Base-by-base conservation (phyloP, 1,284 basidiomycete genomes). In the Apiotrichum porosum region DNA sequence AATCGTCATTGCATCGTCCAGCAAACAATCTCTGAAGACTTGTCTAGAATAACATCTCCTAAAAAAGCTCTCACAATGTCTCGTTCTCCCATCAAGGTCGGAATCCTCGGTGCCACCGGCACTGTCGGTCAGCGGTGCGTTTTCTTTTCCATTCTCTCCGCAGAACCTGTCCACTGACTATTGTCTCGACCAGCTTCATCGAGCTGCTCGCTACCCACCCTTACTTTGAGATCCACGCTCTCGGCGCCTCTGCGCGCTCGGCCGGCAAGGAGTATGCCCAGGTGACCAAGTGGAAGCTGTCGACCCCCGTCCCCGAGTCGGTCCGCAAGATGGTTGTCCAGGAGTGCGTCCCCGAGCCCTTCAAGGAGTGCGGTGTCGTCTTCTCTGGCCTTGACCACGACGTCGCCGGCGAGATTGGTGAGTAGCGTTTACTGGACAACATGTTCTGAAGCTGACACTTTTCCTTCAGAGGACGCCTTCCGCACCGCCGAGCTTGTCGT, bases 371-470 rank as follows among this genome's bases (percentile, higher is more conserved):
- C 69, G 80, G 82, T 9, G 79, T 98, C 51, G 82, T 98, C 37
- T 98, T 99, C 73, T 95, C 90, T 1, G 95, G 95, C 13, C 76
- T 98, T 50, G 94, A 98, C 74, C 84, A 87, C 36, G 90, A 93
- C 65, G 92, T 86, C 21, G 94, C 95, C 23, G 91, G 92, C 14
- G 88, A 94, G 13, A 92, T 97, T 67, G 92, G 92, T 91, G 62
- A 64, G 84, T 77, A 31, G 15, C 13, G 10, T 32, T 19, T 30
- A n/a, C 17, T 18, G 8, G 19, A n/a, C n/a, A n/a, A n/a, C n/a
- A n/a, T n/a, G n/a, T n/a, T n/a, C n/a, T n/a, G n/a, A n/a, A n/a
- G n/a, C n/a, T n/a, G n/a, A n/a, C n/a, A n/a, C n/a, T n/a, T n/a
- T n/a, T n/a, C 31, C 26, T 15, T 21, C 60, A 95, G 95, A 98